A percentile compares a stretch with the other conserved stretches of the same genome.
Evolutionary conservation across 495 filamentous ascomycete genomes (phyloP).

Genomic region (Penicillium robsamsonii): DNA sequence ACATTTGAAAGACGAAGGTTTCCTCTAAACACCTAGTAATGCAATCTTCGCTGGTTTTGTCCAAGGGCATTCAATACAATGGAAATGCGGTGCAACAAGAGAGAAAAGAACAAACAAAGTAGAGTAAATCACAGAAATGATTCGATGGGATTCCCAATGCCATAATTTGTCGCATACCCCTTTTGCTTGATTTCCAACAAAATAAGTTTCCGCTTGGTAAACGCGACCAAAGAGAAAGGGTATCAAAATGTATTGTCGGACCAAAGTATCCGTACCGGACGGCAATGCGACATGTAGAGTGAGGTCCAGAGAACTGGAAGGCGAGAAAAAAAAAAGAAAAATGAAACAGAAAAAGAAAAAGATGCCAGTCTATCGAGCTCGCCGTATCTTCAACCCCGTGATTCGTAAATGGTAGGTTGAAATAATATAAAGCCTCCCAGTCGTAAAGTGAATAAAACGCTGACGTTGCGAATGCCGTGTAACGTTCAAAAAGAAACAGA

Average conservation of each 20-base stretch:
- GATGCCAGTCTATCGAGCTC: constrained; percentile 32
- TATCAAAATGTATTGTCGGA: constrained; percentile 32
- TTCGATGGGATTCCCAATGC: constrained; percentile 10
- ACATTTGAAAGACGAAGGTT: neutral
- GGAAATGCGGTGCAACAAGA: neutral
- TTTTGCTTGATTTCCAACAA: constrained; percentile 15
- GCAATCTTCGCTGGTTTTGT: constrained; percentile 1
- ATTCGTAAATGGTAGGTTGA: constrained; percentile 21
- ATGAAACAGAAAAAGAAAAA: constrained; percentile 9
- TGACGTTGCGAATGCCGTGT: constrained; percentile 25
- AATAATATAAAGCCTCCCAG: constrained; percentile 13
- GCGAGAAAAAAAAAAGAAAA: constrained; percentile 11
- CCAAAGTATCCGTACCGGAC: constrained; percentile 14
- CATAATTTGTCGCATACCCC: constrained; percentile 8
- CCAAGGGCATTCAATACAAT: neutral
- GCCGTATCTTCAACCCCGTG: constrained; percentile 25
- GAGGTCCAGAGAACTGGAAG: constrained; percentile 13
- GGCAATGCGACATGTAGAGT: constrained; percentile 11
- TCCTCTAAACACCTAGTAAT: constrained; percentile 7
- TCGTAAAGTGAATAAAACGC: constrained; percentile 28
- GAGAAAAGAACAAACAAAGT: constrained; percentile 1
- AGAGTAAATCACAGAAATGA: constrained; percentile 2
- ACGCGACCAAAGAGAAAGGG: constrained; percentile 25
- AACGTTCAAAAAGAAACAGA: constrained; percentile 11
- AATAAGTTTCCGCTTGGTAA: constrained; percentile 17